Percentiles rank a stretch among this genome's conserved stretches.
These are phyloP conservation scores for Epichloe gansuensis DNA, from an alignment of 2,329 filamentous ascomycete genomes.

Conservation along the genomic window DNA sequence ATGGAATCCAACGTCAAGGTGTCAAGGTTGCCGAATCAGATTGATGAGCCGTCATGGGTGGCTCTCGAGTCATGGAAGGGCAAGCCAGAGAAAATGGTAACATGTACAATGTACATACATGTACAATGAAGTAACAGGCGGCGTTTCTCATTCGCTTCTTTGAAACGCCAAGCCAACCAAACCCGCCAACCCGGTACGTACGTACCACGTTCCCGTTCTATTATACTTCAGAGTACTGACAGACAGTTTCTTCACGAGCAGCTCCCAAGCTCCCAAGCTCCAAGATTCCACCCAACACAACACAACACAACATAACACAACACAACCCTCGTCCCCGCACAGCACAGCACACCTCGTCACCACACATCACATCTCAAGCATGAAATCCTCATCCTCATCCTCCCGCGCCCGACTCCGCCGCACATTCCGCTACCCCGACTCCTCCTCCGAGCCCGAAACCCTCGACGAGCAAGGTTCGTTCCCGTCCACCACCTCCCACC, in stretches of 20 bases:
- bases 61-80: not conserved
- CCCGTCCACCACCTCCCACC: not conserved
- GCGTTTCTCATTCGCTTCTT: too few relatives aligned
- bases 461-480: conserved; percentile 62
- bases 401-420: conserved; percentile 53
- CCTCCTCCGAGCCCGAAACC: conserved; percentile 41
- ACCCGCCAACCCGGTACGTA: too few relatives aligned
- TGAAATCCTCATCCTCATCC: conserved; percentile 10
- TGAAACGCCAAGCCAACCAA: too few relatives aligned
- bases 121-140: too few relatives aligned
- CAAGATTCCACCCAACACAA: not conserved
- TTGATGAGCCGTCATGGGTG: not conserved
- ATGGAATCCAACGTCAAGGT: not conserved
- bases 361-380: not conserved
- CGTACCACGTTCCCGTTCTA: too few relatives aligned
- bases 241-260: too few relatives aligned
- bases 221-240: too few relatives aligned
- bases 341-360: not conserved
- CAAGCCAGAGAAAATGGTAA: too few relatives aligned
- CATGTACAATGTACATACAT: too few relatives aligned
- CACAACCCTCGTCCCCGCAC: too few relatives aligned
- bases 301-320: too few relatives aligned
- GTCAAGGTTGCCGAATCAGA: not conserved
- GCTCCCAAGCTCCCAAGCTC: not conserved
- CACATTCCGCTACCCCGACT: conserved; percentile 66